Conservation (phyloP, 148 eudicot species). For the Pouteria glomerata region DNA sequence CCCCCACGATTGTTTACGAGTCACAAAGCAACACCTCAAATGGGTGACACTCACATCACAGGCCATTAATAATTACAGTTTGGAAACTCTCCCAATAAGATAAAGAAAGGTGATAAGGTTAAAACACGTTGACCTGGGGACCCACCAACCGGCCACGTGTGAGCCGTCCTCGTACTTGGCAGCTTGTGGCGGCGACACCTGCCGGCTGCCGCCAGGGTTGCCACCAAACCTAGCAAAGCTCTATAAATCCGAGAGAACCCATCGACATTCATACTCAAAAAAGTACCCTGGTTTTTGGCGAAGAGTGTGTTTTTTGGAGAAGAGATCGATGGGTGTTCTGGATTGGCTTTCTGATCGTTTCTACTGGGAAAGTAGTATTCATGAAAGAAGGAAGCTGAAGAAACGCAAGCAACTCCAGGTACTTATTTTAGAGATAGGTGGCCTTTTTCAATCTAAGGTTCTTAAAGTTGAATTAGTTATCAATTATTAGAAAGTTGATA, state of each 20-base stretch:
- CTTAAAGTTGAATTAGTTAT: too few species aligned
- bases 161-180: too few species aligned
- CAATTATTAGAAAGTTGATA: too few species aligned
- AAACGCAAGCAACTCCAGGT: slow-evolving; percentile 13
- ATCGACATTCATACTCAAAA: neutral
- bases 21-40: too few species aligned
- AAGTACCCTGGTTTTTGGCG: too few species aligned
- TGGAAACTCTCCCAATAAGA: neutral
- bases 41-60: too few species aligned
- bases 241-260: neutral
- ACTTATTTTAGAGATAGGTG: too few species aligned
- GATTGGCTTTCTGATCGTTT: slow-evolving; percentile 25
- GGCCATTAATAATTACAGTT: too few species aligned
- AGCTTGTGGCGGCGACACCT: too few species aligned
- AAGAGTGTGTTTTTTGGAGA: too few species aligned
- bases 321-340: slow-evolving; percentile 28
- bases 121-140: neutral
- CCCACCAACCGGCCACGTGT: neutral
- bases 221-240: neutral
- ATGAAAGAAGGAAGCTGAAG: slow-evolving; percentile 21
- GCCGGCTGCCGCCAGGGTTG: neutral
- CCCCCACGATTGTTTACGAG: too few species aligned
- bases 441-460: too few species aligned
- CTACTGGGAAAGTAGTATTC: slow-evolving; percentile 8
- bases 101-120: neutral